A percentile compares a stretch with the other conserved stretches of the same genome.
Conservation (phyloP, 1,139 yeast genomes). For the Saccharomyces hybrid region DNA sequence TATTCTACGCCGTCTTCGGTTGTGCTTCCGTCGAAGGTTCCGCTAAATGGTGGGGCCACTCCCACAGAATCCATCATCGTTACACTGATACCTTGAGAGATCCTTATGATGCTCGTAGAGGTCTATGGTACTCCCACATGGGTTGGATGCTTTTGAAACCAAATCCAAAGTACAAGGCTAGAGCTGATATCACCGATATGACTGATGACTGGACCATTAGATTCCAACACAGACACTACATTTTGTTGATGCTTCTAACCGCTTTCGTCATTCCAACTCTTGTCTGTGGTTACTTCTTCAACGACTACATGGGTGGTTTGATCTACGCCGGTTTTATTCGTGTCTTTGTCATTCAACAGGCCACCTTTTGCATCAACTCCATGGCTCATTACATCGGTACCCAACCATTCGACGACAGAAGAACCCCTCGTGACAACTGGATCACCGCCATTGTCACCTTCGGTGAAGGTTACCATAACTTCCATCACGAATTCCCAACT, state of each 20-base stretch:
- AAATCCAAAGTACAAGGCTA: constrained; percentile 90
- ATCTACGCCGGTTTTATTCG: constrained; percentile 86
- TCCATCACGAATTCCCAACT: constrained; percentile 98
- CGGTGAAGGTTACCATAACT: constrained; percentile 98
- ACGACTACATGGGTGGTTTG: constrained; percentile 89
- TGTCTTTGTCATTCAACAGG: constrained; percentile 85
- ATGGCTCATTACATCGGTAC: constrained; percentile 97
- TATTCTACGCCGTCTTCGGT: constrained; percentile 77
- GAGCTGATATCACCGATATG: constrained; percentile 93
- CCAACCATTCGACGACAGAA: constrained; percentile 96
- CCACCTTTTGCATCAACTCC: constrained; percentile 97
- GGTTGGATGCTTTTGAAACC: constrained; percentile 97
- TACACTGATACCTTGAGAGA: constrained; percentile 95
- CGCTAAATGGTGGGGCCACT: constrained; percentile 98
- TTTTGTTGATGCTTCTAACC: constrained; percentile 55
- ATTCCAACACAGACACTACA: constrained; percentile 89
- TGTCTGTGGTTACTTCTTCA: constrained; percentile 74
- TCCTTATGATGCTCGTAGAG: constrained; percentile 94
- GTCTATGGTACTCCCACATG: constrained; percentile 92
- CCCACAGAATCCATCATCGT: constrained; percentile 96
- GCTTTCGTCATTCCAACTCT: constrained; percentile 71
- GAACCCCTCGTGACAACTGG: constrained; percentile 95
- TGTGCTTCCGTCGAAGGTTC: constrained; percentile 97
- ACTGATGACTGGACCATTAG: constrained; percentile 84
- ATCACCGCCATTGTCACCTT: constrained; percentile 91